Conservation (phyloP, 1,139 yeast species). For the Debaryomycetaceae sp. region DNA sequence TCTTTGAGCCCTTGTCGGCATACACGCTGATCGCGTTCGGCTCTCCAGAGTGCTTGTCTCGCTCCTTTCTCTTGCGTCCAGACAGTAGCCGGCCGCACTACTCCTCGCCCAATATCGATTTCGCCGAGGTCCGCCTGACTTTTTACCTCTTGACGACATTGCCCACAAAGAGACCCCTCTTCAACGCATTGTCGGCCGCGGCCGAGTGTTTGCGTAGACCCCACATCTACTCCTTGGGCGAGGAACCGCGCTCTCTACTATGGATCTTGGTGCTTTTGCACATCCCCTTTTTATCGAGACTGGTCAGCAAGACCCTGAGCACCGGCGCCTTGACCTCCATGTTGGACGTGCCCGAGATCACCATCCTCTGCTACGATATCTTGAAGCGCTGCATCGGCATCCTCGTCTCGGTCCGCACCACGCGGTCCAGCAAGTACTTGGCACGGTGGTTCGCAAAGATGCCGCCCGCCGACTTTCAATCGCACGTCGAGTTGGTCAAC, state of each 20-base stretch:
- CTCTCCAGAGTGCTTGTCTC: constrained; percentile 29
- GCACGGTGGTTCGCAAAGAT: constrained; percentile 49
- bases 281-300: constrained; percentile 42
- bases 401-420: constrained; percentile 39
- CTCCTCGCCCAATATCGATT: constrained; percentile 36
- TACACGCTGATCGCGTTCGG: constrained; percentile 34
- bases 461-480: constrained; percentile 25
- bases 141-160: constrained; percentile 34
- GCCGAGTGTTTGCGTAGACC: constrained; percentile 35
- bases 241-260: constrained; percentile 27
- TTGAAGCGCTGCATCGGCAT: constrained; percentile 58
- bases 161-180: constrained; percentile 53
- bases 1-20: constrained; percentile 39
- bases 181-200: constrained; percentile 39
- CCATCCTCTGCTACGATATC: constrained; percentile 49
- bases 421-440: constrained; percentile 30
- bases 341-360: constrained; percentile 42
- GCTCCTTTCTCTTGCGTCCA: constrained; percentile 32
- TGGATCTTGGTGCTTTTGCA: constrained; percentile 57
- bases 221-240: constrained; percentile 19
- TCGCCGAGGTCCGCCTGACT: constrained; percentile 28
- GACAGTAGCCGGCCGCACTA: constrained; percentile 15
- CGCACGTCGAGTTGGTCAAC: constrained; percentile 47
- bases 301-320: constrained; percentile 11
- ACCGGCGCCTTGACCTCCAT: constrained; percentile 16